Base-by-base conservation (phyloP, 1,284 basidiomycete species). In the Chiua sp. region DNA sequence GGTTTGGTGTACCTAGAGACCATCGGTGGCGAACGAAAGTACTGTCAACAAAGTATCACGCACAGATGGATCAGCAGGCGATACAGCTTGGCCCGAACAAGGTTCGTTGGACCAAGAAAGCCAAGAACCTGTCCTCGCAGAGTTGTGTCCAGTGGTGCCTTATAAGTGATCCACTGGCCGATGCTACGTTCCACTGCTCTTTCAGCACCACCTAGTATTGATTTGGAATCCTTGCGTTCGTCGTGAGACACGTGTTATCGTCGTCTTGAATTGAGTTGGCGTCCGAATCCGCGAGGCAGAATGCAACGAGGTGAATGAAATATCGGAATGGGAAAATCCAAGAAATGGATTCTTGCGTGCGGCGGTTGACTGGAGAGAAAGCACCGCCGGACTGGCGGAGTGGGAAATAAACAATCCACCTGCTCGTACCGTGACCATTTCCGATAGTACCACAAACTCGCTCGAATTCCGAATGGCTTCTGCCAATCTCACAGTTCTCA, bases 1-100 rank as follows among this genome's bases (percentile, higher is more conserved):
- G 94, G 94, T 75, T 99, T 96, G 20, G 95, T 94, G 85, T 88
- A 92, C 64, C 93, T 95, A 63, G 56, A 49, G 26, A 53, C 42
- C 7, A 35, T 46, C 15, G 35, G 57, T 49, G 42, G 67, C n/a
- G 30, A 44, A 35, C 11, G 33, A 18, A 60, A 47, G 22, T 22
- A 12, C 35, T 5, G 42, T 13, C 18, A 35, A 48, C 51, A 47
- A 46, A 3, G 26, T 7, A 20, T 42, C 12, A 78, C 82, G 63
- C 67, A 94, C 91, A 85, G 80, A 75, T 87, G 86, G 15, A 88
- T 79, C 39, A 97, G 78, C 55, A 92, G 77, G n/a, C 78, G 77
- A 72, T 88, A 92, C 70, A 92, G 81, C 2, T 80, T 75, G 50
- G 85, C 75, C 23, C 94, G 84, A 12, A 94, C 58, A 60, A 70